These are phyloP conservation scores for Fusarium sp. DNA, from an alignment of 2,329 filamentous ascomycete genomes.

Conservation along the genomic window DNA sequence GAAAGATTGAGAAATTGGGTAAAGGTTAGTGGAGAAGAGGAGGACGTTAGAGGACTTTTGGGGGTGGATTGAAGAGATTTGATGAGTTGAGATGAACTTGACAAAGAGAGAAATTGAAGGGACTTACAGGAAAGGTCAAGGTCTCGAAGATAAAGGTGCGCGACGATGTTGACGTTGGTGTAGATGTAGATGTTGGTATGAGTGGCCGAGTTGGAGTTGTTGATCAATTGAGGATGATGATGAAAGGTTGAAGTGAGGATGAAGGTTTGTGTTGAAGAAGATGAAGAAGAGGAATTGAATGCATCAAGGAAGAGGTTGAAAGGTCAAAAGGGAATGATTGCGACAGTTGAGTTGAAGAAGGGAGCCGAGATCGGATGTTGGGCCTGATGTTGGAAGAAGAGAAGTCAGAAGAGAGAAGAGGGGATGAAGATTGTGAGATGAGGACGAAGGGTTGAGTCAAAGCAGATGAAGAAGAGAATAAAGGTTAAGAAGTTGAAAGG, in stretches of 20 bases:
- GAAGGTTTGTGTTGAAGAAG: background rate
- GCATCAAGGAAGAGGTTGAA: rapidly evolving
- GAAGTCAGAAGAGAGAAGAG: background rate
- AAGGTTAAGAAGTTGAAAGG: rapidly evolving
- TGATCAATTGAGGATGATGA: background rate
- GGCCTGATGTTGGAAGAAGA: background rate
- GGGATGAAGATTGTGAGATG: no score
- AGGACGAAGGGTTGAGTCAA: no score
- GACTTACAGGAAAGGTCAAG: background rate
- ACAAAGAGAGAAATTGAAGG: background rate
- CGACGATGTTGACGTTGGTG: background rate
- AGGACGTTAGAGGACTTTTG: background rate
- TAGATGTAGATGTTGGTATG: background rate
- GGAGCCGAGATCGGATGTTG: background rate
- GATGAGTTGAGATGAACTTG: background rate
- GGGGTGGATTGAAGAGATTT: background rate
- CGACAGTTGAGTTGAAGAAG: background rate
- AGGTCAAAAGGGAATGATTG: rapidly evolving
- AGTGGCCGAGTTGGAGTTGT: background rate
- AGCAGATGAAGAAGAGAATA: background rate
- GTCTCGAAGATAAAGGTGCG: rapidly evolving
- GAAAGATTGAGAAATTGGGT: background rate
- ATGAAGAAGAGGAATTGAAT: background rate
- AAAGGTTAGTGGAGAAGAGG: background rate
- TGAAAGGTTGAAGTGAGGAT: background rate